phyloP scores from a whole-genome alignment of 441 rosid species.

The Euphorbia schlechtendalii region DNA sequence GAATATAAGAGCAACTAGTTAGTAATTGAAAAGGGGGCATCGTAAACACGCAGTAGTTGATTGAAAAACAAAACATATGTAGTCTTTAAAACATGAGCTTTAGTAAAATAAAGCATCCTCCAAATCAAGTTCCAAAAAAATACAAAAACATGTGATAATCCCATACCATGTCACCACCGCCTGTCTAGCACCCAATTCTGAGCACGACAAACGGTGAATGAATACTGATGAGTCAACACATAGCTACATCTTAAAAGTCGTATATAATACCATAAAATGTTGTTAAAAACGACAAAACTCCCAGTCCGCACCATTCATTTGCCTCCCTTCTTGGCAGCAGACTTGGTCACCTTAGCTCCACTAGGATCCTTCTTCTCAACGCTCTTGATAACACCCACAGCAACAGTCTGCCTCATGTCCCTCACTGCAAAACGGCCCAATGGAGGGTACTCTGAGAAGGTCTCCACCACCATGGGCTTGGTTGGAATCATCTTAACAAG shows the following conservation, averaged over 20 bases:
- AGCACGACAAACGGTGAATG: not conserved
- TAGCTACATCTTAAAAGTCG: not conserved
- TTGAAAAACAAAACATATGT: too few relatives aligned
- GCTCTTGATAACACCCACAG: constrained; percentile 64
- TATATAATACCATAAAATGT: not conserved
- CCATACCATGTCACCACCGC: not conserved
- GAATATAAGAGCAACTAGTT: too few relatives aligned
- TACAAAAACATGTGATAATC: not conserved
- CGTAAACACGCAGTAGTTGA: too few relatives aligned
- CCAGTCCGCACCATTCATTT: not conserved
- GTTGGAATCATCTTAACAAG: constrained; percentile 49
- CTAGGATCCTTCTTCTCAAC: constrained; percentile 74
- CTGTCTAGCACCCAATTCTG: not conserved
- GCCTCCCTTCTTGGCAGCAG: constrained; percentile 66
- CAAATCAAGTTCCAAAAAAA: not conserved
- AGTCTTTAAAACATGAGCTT: too few relatives aligned
- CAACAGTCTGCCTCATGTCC: constrained; percentile 58
- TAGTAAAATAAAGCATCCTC: not conserved
- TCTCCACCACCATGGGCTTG: constrained; percentile 58
- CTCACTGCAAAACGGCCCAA: constrained; percentile 78
- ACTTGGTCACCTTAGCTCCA: constrained; percentile 74
- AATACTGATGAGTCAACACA: not conserved
- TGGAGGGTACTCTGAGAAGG: constrained; percentile 67
- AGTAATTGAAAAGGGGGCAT: too few relatives aligned
- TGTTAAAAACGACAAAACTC: not conserved